Base-by-base conservation (phyloP, 1,139 yeast species). In the Zygosaccharomyces sapae region DNA sequence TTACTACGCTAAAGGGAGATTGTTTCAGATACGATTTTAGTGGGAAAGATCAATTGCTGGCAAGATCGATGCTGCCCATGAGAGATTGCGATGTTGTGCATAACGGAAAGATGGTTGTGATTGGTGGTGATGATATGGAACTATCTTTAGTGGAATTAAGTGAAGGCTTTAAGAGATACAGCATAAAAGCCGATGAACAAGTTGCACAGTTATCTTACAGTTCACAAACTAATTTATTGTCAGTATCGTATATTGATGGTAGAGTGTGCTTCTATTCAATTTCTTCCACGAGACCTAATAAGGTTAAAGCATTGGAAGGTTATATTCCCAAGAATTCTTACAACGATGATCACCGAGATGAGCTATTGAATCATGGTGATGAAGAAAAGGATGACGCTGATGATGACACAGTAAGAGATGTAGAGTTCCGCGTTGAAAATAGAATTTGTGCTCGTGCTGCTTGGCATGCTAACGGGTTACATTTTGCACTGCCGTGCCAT, bases 81-180 rank as follows among this genome's bases (percentile, higher is more conserved):
- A 74, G 94, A 53, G 86, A 80, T 52, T 72, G 82, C 4, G 70
- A 70, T 13, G 80, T 85, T 62, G 79, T 86, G 39, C 86, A 84
- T 51, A 85, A 81, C 51, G 95, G 90, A 0, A 73, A 77, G 43
- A 75, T 85, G 68, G 70, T 80, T 2, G 78, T 86, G 1, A 75
- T 82, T 47, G 92, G 88, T 25, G 94, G 96, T 45, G 94, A 87
- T 58, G 94, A 86, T 52, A 75, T 77, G 45, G 79, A 80, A 51
- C 71, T 86, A 47, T 71, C 74, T 7, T 59, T 87, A 1, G 69
- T 86, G 3, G 82, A 79, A 51, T 58, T 77, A 13, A 68, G 67
- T n/a, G 72, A 73, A 36, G 60, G 66, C 2, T 62, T 68, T 2
- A 59, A 67, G 22, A 69, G 66, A 30, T 50, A 52, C 22, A 48